phyloP scores from a whole-genome alignment of 441 rosid species.

The Eutrema salsugineum region DNA sequence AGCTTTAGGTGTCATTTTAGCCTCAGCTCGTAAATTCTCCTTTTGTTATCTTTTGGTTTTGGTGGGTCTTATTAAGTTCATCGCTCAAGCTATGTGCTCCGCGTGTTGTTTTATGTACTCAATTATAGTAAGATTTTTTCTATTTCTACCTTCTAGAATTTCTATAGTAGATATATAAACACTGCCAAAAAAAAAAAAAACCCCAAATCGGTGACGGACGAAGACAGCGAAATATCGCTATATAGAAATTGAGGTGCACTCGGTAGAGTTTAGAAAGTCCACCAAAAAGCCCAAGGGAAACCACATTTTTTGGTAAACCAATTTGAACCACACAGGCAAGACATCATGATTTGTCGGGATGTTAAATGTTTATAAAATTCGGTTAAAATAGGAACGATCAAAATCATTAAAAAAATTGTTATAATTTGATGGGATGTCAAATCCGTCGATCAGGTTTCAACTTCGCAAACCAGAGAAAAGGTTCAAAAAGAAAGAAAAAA shows the following conservation, averaged over 20 bases:
- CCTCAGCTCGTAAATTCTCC: not conserved
- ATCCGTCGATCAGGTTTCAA: not conserved
- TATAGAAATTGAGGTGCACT: not conserved
- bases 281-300: not conserved
- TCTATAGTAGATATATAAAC: not conserved
- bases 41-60: not conserved
- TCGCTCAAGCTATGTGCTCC: not conserved
- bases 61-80: not conserved
- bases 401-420: not conserved
- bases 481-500: too few species aligned
- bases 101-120: not conserved
- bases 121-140: not conserved
- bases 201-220: not conserved
- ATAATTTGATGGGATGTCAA: not conserved
- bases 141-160: constrained; percentile 2
- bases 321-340: not conserved
- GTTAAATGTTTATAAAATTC: not conserved
- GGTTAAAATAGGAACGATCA: not conserved
- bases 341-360: not conserved
- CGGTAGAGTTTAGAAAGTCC: not conserved
- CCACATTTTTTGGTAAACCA: not conserved
- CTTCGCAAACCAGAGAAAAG: too few species aligned
- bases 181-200: not conserved
- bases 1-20: constrained; percentile 5
- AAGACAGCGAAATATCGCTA: not conserved